Base-by-base conservation (phyloP, 176 grass and related monocot genomes). In the Chrysopogon serrulatus region DNA sequence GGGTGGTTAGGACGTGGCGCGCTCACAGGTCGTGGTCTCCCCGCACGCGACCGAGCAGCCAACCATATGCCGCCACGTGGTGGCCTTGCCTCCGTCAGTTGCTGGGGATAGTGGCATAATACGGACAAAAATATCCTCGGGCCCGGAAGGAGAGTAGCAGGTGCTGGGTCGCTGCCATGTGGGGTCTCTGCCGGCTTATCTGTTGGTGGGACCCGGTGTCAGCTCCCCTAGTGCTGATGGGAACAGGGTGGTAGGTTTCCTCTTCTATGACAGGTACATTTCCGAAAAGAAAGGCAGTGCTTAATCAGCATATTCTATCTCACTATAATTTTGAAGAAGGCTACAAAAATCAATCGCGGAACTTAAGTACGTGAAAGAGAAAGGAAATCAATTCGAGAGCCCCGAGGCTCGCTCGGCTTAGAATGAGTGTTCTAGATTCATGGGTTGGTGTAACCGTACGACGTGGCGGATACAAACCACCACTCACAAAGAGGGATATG, bases 71-170 rank as follows among this genome's bases (percentile, higher is more conserved):
- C 21, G 28, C 41, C 84, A 59, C 88, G 88, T 86, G 84, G 79
- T 10, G 59, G 3, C 8, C 18, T 23, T 18, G 42, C 42, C 66
- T 78, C 88, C 84, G 88, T 90, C 41, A 74, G 67, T 86, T 83
- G 73, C 19, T 72, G 56, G 53, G n/a, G 28, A 71, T 65, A 73
- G 53, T 42, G 79, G 56, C 56, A 78, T n/a, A n/a, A n/a, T 86
- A 60, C 65, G 79, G 83, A 82, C 88, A 90, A 86, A 90, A 86
- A 82, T 86, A 82, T 82, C 88, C 28, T 34, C 83, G 9, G 9
- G 5, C 28, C 41, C 18, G 19, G 77, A 41, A 59, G 23, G 13
- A 34, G n/a, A 10, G 60, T 40, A 15, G 18, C 0, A 6, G 10
- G 30, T n/a, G 11, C 28, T 35, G 26, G 13, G 18, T 16, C 9